phyloP scores from a whole-genome alignment of 805 yeast genomes.

The Saccharomycopsis guyanensis region DNA sequence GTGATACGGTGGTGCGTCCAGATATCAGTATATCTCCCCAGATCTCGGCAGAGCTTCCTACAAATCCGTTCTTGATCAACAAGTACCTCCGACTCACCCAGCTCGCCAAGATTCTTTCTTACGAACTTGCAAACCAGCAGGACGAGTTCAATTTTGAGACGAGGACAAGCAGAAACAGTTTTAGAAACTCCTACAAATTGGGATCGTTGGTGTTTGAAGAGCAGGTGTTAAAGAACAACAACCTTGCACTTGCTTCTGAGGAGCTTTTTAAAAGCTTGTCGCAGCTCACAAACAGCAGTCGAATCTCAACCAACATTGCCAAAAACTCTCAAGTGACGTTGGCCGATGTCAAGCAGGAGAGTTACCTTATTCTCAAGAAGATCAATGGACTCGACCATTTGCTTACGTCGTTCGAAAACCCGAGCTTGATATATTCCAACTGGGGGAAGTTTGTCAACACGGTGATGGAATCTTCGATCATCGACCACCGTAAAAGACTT shows the following conservation, averaged over 20 bases:
- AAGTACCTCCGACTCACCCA: conserved; percentile 55
- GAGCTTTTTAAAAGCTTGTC: conserved; percentile 42
- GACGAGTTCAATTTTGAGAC: conserved; percentile 20
- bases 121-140: conserved; percentile 22
- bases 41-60: conserved; percentile 51
- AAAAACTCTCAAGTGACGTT: conserved; percentile 14
- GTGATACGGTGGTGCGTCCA: conserved; percentile 49
- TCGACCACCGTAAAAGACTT: conserved; percentile 16
- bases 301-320: conserved; percentile 22
- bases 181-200: conserved; percentile 24
- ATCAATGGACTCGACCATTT: conserved; percentile 23
- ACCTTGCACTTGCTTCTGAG: conserved; percentile 52
- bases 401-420: conserved; percentile 23
- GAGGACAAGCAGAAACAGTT: conserved; percentile 7
- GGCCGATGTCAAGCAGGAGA: conserved; percentile 18
- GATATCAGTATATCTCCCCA: conserved; percentile 47
- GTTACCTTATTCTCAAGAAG: conserved; percentile 19
- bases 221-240: conserved; percentile 28
- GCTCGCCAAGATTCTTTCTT: conserved; percentile 40
- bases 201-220: conserved; percentile 32
- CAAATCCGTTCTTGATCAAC: conserved; percentile 62
- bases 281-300: conserved; percentile 24
- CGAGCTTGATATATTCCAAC: conserved; percentile 19
- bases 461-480: conserved; percentile 6
- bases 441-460: conserved; percentile 19